phyloP scores from a whole-genome alignment of 371 early-diverging fungal species.

The Apophysomyces trapeziformis region DNA sequence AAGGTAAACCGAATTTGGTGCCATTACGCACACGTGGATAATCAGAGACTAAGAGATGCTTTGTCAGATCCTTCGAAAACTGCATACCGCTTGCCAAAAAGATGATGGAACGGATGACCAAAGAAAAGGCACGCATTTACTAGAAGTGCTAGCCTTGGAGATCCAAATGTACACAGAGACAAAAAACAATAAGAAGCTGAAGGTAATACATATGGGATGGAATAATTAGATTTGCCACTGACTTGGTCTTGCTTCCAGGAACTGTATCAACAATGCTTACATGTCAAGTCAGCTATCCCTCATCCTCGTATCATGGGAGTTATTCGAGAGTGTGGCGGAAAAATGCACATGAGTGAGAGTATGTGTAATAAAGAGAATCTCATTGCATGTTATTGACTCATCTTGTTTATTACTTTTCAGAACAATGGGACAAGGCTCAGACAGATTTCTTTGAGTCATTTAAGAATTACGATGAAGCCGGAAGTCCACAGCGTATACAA shows the following conservation, averaged over 20 bases:
- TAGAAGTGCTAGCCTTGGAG: conserved; percentile 90
- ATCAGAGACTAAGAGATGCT: not conserved
- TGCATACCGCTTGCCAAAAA: conserved; percentile 78
- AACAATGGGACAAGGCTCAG: conserved; percentile 92
- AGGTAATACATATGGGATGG: conserved; percentile 45
- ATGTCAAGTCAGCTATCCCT: conserved; percentile 92
- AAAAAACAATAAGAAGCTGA: conserved; percentile 86
- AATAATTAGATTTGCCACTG: not conserved
- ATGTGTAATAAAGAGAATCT: conserved; percentile 20
- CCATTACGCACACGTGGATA: too few relatives aligned
- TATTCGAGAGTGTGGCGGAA: conserved; percentile 96
- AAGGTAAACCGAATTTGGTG: conserved; percentile 40
- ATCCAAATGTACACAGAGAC: conserved; percentile 93
- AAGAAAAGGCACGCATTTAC: conserved; percentile 87
- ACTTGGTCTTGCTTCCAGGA: conserved; percentile 38
- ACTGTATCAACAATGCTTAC: conserved; percentile 85
- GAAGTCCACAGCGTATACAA: conserved; percentile 89
- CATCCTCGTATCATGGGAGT: conserved; percentile 97
- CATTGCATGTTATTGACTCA: not conserved
- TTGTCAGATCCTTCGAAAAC: conserved; percentile 68
- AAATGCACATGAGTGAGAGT: conserved; percentile 96
- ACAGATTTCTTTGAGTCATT: conserved; percentile 96
- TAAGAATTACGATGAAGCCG: conserved; percentile 97
- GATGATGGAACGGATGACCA: conserved; percentile 88
- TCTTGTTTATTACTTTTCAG: conserved; percentile 29